Base-by-base conservation (phyloP, 331 rosid species). In the Erythrophleum ivorense region DNA sequence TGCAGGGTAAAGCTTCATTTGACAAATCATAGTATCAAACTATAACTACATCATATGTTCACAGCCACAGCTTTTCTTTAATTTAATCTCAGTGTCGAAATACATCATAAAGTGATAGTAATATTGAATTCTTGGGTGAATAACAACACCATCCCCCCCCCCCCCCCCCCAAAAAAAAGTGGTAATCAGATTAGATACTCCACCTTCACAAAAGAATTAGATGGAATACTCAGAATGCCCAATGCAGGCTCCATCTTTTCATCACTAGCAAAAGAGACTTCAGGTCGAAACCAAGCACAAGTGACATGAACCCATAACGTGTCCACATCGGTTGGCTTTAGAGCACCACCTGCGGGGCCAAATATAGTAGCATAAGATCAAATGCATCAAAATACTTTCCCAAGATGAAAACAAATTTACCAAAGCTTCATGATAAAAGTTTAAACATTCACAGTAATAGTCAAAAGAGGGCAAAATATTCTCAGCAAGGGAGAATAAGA, bases 251-350 rank as follows among this genome's bases (percentile, higher is more conserved):
- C 99, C 99, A 96, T 96, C 88, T 86, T 94, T 80, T 96, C 97
- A 85, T 94, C 99, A 85, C 94, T 96, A 36, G 98, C 95, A 73
- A 96, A 96, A 58, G 98, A 88, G 72, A 96, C 99, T 91, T 96
- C 98, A 41, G 99, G 99, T 64, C 93, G 90, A 83, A 96, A 96
- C 99, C 99, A 96, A 88, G 99, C 99, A 78, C 99, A 96, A 6
- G 99, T 96, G 66, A 96, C 94, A 85, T 96, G 99, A 63, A 96
- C 98, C 99, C 99, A 96, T 84, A 96, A 85, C 48, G 97, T 84
- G 84, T 91, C 94, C 63, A 94, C 87, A 89, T 96, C 99, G 1
- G 99, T 94, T 36, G 99, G 99, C 89, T 96, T 96, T 82, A 96
- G 79, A 59, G 99, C 99, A 85, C 99, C 99, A 29, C 99, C 99